phyloP scores from a whole-genome alignment of 148 eudicot genomes.

The Chenopodium formosanum region DNA sequence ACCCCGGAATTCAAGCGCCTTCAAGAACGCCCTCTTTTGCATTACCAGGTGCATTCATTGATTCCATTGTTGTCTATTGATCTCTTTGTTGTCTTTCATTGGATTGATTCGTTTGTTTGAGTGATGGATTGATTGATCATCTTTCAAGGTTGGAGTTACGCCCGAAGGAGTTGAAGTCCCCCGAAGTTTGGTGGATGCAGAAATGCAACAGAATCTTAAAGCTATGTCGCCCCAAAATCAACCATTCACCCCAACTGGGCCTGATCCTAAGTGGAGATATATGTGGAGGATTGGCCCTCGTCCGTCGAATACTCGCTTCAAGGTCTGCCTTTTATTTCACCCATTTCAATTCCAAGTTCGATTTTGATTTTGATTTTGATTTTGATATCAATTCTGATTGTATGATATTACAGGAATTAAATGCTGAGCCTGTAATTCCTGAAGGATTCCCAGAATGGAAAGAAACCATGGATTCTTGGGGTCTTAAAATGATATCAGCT shows the following conservation, averaged over 20 bases:
- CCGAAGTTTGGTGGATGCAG: slow-evolving; percentile 84
- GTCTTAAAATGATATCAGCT: slow-evolving; percentile 83
- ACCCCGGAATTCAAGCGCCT: slow-evolving; percentile 61
- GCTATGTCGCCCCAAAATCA: slow-evolving; percentile 60
- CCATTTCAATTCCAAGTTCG: too few species aligned
- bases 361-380: too few species aligned
- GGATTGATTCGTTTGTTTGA: too few species aligned
- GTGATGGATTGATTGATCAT: background rate
- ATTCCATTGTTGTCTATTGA: background rate
- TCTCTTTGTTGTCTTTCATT: too few species aligned
- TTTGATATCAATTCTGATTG: too few species aligned
- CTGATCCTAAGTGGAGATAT: slow-evolving; percentile 98
- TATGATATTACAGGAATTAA: slow-evolving; percentile 51
- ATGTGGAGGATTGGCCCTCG: slow-evolving; percentile 99
- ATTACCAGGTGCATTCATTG: slow-evolving; percentile 61
- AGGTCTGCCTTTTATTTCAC: slow-evolving; percentile 36
- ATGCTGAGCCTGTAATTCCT: slow-evolving; percentile 96
- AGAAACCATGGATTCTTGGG: slow-evolving; percentile 96
- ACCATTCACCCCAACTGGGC: slow-evolving; percentile 75
- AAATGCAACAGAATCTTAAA: slow-evolving; percentile 65
- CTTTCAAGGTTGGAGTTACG: slow-evolving; percentile 84
- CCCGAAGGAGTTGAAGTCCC: slow-evolving; percentile 99
- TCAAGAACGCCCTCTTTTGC: slow-evolving; percentile 86
- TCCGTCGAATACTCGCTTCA: slow-evolving; percentile 65
- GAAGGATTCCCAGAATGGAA: slow-evolving; percentile 91